Conservation (phyloP, 2,329 filamentous ascomycete genomes). For the Neonectria neomacrospora region DNA sequence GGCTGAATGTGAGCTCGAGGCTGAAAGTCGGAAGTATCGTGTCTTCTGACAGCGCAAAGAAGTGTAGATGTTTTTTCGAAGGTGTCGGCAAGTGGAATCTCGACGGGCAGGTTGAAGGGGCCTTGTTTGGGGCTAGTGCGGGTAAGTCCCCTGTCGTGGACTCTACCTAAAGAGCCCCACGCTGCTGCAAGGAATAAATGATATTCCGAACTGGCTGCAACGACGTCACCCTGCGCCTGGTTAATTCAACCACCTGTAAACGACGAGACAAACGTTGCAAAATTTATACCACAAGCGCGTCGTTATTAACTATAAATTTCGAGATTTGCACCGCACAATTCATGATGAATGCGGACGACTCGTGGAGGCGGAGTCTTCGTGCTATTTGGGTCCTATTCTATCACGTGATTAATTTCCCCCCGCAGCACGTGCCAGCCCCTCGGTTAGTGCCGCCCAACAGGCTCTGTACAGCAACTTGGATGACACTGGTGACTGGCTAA, state of each 20-base stretch:
- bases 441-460: slow-evolving; percentile 44
- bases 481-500: slow-evolving; percentile 26
- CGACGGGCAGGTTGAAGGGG: slow-evolving; percentile 49
- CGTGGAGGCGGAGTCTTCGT: background rate
- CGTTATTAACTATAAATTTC: background rate
- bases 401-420: slow-evolving; percentile 37
- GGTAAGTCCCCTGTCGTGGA: slow-evolving; percentile 39
- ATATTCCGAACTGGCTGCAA: slow-evolving; percentile 38
- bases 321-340: background rate
- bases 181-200: slow-evolving; percentile 39
- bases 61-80: slow-evolving; percentile 50
- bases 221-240: slow-evolving; percentile 37
- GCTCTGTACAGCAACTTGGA: slow-evolving; percentile 37
- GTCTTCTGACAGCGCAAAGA: slow-evolving; percentile 28
- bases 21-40: slow-evolving; percentile 24
- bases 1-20: slow-evolving; percentile 12
- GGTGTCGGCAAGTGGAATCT: slow-evolving; percentile 48
- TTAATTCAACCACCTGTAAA: background rate
- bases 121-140: slow-evolving; percentile 49
- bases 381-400: background rate
- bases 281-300: background rate
- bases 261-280: background rate
- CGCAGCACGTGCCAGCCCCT: slow-evolving; percentile 45
- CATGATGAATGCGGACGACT: background rate
- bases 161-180: slow-evolving; percentile 35